Evolutionary conservation across 139 green algal genomes (phyloP).

Genomic region (Tetratostichococcus sp.): DNA sequence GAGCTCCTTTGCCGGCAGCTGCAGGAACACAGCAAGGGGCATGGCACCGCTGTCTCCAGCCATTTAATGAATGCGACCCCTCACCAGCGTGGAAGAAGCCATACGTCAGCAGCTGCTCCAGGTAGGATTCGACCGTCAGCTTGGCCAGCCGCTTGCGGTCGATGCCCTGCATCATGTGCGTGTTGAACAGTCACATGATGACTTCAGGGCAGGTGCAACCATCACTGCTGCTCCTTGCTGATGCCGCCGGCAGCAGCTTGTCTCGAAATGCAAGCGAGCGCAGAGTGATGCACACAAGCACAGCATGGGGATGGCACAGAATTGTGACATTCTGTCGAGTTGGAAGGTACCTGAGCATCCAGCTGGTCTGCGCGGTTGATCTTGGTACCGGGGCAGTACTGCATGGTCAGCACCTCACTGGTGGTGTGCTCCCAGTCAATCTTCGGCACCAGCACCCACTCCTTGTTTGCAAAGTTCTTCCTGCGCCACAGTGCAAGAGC

Average conservation of each 20-base stretch:
- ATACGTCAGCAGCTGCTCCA: slow-evolving; percentile 88
- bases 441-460: slow-evolving; percentile 93
- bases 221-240: too few species aligned
- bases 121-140: slow-evolving; percentile 87
- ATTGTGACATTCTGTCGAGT: too few species aligned
- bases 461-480: slow-evolving; percentile 40
- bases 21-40: too few species aligned
- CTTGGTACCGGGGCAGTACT: slow-evolving; percentile 92
- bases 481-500: background rate
- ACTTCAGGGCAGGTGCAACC: too few species aligned
- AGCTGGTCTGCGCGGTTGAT: slow-evolving; percentile 86
- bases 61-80: too few species aligned
- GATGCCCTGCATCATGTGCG: slow-evolving; percentile 54
- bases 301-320: too few species aligned
- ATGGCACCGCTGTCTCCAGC: too few species aligned
- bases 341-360: slow-evolving; percentile 37
- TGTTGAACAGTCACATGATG: background rate
- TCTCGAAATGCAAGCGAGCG: too few species aligned
- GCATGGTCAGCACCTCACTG: slow-evolving; percentile 81
- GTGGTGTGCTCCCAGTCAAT: slow-evolving; percentile 86
- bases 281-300: too few species aligned
- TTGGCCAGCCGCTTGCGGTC: slow-evolving; percentile 81
- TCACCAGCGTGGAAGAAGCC: slow-evolving; percentile 91
- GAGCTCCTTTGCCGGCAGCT: too few species aligned
- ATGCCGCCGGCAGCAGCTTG: too few species aligned